phyloP scores from a whole-genome alignment of 257 asterid species.

The Leptodermis oblonga region DNA sequence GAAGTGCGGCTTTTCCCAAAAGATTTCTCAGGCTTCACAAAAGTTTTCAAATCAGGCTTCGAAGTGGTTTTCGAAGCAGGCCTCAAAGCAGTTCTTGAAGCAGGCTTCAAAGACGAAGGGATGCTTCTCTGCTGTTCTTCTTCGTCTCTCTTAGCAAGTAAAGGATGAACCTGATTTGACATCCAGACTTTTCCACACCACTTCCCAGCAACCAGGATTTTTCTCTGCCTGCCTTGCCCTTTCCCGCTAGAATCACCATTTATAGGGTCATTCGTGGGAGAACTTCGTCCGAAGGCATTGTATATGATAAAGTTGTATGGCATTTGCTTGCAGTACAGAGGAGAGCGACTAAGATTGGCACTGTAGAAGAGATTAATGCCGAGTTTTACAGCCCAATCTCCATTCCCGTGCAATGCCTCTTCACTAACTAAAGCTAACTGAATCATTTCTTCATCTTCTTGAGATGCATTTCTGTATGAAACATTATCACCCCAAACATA shows the following conservation, averaged over 20 bases:
- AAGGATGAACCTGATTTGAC: slow-evolving; percentile 88
- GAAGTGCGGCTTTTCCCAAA: slow-evolving; percentile 24
- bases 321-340: slow-evolving; percentile 96
- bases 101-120: slow-evolving; percentile 26
- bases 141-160: slow-evolving; percentile 47
- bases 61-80: slow-evolving; percentile 18
- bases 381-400: slow-evolving; percentile 97
- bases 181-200: slow-evolving; percentile 99
- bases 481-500: slow-evolving; percentile 49
- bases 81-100: slow-evolving; percentile 26
- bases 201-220: slow-evolving; percentile 80
- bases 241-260: slow-evolving; percentile 34
- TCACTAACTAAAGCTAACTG: slow-evolving; percentile 69
- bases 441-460: slow-evolving; percentile 65
- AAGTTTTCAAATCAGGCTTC: slow-evolving; percentile 30
- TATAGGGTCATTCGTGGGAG: slow-evolving; percentile 29
- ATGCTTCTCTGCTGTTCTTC: slow-evolving; percentile 35
- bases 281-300: slow-evolving; percentile 71
- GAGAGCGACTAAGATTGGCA: slow-evolving; percentile 90
- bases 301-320: slow-evolving; percentile 72
- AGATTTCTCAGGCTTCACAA: slow-evolving; percentile 41
- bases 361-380: slow-evolving; percentile 92
- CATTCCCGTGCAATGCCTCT: slow-evolving; percentile 79
- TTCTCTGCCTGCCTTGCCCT: slow-evolving; percentile 61
- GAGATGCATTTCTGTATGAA: slow-evolving; percentile 58